Conservation (phyloP, 2,329 filamentous ascomycete genomes). For the Calonectria pauciramosa region DNA sequence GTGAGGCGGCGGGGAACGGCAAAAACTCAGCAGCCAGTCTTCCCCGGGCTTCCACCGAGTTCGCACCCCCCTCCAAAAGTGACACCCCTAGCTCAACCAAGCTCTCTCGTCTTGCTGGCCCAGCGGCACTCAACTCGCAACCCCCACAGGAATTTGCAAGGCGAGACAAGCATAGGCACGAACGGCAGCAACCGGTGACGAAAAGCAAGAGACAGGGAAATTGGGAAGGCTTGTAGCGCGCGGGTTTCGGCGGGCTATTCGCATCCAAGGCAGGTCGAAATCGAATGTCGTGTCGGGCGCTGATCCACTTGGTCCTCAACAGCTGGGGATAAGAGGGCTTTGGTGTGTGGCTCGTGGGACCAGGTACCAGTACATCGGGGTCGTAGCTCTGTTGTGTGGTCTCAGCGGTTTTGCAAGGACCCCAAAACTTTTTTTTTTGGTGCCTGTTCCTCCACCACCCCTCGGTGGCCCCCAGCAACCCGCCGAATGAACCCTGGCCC, state of each 20-base stretch:
- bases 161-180: background rate
- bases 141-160: slow-evolving; percentile 17
- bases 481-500: background rate
- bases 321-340: slow-evolving; percentile 36
- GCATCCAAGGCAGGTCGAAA: slow-evolving; percentile 26
- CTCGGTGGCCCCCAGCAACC: slow-evolving; percentile 15
- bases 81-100: slow-evolving; percentile 28
- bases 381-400: slow-evolving; percentile 16
- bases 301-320: slow-evolving; percentile 46
- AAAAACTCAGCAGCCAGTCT: slow-evolving; percentile 1
- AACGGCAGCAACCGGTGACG: background rate
- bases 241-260: slow-evolving; percentile 39
- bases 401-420: slow-evolving; percentile 42
- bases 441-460: slow-evolving; percentile 14
- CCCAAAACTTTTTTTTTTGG: slow-evolving; percentile 26
- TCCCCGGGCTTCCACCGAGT: slow-evolving; percentile 22
- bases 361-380: slow-evolving; percentile 40
- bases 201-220: slow-evolving; percentile 22
- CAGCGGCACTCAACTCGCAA: slow-evolving; percentile 24
- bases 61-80: slow-evolving; percentile 19
- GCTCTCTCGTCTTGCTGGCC: slow-evolving; percentile 21
- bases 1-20: slow-evolving; percentile 1
- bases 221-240: slow-evolving; percentile 30
- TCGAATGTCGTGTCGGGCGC: slow-evolving; percentile 38
- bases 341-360: slow-evolving; percentile 5